Percentiles rank a stretch among this genome's conserved stretches.
These are phyloP conservation scores for Wallacemonas rigidus DNA, from an alignment of 208 protist genomes.

Conservation along the genomic window DNA sequence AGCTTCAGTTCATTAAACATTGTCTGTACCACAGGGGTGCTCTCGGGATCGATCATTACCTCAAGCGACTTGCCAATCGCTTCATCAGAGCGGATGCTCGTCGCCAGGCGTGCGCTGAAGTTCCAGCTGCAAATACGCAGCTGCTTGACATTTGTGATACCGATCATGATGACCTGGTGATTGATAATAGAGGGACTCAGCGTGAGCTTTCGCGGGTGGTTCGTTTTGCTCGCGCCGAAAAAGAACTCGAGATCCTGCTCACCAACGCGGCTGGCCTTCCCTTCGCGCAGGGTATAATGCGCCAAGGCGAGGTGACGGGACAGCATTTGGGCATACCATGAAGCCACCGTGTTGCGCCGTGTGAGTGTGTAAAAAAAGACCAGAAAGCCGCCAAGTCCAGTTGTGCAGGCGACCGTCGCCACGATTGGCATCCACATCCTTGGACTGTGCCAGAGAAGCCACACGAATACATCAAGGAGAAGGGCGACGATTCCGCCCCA, in stretches of 20 bases:
- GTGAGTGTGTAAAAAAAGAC: conserved; percentile 33
- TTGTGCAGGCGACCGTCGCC: conserved; percentile 27
- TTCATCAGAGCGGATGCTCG: conserved; percentile 25
- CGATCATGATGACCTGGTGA: conserved; percentile 38
- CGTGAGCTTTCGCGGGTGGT: conserved; percentile 10
- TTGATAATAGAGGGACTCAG: conserved; percentile 24
- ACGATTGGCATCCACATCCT: conserved; percentile 25
- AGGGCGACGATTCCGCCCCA: conserved; percentile 23
- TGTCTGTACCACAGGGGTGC: conserved; percentile 15
- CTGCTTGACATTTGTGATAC: conserved; percentile 28
- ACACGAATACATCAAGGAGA: conserved; percentile 21
- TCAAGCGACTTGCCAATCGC: conserved; percentile 38
- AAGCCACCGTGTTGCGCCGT: conserved; percentile 14
- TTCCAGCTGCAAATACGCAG: conserved; percentile 46
- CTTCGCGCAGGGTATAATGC: conserved; percentile 13
- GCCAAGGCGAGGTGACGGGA: conserved; percentile 23
- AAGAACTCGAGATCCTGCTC: conserved; percentile 29
- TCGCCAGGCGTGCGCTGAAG: conserved; percentile 27
- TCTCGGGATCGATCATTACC: conserved; percentile 30
- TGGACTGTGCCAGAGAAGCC: conserved; percentile 25
- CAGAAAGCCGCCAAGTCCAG: conserved; percentile 27
- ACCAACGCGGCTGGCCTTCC: conserved; percentile 4
- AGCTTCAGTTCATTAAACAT: conserved; percentile 30
- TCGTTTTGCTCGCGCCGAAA: conserved; percentile 22
- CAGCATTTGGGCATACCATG: conserved; percentile 27